These are phyloP conservation scores for Trametes sp. DNA, from an alignment of 1,284 basidiomycete species.

Conservation along the genomic window DNA sequence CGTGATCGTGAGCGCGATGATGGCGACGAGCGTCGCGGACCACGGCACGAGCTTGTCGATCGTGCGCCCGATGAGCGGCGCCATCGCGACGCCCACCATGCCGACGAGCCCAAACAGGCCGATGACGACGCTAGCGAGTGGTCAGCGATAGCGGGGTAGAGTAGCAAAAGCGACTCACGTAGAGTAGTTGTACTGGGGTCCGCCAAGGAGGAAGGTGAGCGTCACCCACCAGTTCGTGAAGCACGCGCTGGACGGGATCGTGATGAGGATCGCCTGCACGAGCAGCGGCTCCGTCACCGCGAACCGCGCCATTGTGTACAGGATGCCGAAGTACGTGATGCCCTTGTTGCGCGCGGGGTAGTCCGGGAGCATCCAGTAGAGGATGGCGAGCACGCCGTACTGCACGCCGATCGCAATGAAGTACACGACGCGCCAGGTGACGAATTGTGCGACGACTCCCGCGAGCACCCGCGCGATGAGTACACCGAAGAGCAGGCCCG, in stretches of 20 bases:
- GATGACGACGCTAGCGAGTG: constrained; percentile 48
- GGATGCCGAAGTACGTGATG: constrained; percentile 53
- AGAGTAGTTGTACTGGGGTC: constrained; percentile 54
- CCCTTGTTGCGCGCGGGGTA: constrained; percentile 54
- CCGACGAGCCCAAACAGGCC: constrained; percentile 65
- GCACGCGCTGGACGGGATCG: constrained; percentile 49
- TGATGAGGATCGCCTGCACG: constrained; percentile 55
- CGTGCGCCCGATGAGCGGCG: constrained; percentile 57
- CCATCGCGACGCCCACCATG: constrained; percentile 52
- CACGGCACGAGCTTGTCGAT: constrained; percentile 61
- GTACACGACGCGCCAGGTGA: constrained; percentile 56
- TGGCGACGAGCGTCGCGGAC: constrained; percentile 53
- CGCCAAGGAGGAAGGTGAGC: constrained; percentile 60
- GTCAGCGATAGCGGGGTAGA: not conserved
- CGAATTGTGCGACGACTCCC: constrained; percentile 55
- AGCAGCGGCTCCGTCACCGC: constrained; percentile 58
- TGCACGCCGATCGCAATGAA: constrained; percentile 54
- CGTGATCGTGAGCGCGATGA: constrained; percentile 43
- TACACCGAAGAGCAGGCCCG: constrained; percentile 57
- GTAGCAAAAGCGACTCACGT: constrained; percentile 39
- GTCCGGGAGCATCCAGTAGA: constrained; percentile 58
- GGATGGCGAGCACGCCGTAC: constrained; percentile 43
- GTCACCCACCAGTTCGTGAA: constrained; percentile 58
- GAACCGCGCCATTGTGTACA: constrained; percentile 56
- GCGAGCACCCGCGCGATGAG: constrained; percentile 57